Evolutionary conservation across 2,329 filamentous ascomycete species (phyloP).

Genomic region (Shiraia sp.): DNA sequence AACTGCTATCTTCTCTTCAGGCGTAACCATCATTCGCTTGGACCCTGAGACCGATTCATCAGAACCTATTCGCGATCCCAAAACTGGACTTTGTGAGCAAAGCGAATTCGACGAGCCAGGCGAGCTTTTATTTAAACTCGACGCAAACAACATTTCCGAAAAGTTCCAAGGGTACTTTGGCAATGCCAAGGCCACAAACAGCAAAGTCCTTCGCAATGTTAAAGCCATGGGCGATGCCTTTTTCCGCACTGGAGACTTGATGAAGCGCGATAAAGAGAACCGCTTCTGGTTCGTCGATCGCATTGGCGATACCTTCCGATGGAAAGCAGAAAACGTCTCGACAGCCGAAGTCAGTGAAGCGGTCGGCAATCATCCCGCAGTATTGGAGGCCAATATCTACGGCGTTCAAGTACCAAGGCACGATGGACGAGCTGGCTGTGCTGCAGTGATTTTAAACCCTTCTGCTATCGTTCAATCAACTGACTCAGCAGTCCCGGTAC

Average conservation of each 20-base stretch:
- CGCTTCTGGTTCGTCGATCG: slow-evolving; percentile 46
- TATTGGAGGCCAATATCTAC: slow-evolving; percentile 52
- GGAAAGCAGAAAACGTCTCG: slow-evolving; percentile 52
- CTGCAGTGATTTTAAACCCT: slow-evolving; percentile 43
- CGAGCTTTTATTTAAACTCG: slow-evolving; percentile 63
- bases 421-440: slow-evolving; percentile 52
- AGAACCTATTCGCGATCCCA: slow-evolving; percentile 65
- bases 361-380: slow-evolving; percentile 42
- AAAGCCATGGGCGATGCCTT: slow-evolving; percentile 42
- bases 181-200: slow-evolving; percentile 37
- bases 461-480: slow-evolving; percentile 6
- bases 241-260: slow-evolving; percentile 43
- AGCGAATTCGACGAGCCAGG: slow-evolving; percentile 67
- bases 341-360: slow-evolving; percentile 51
- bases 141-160: slow-evolving; percentile 49
- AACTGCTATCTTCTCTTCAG: slow-evolving; percentile 55
- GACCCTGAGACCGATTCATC: slow-evolving; percentile 64
- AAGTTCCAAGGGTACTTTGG: slow-evolving; percentile 67
- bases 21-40: slow-evolving; percentile 66
- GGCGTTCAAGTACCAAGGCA: slow-evolving; percentile 49
- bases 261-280: slow-evolving; percentile 36
- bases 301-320: slow-evolving; percentile 46
- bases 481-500: slow-evolving; percentile 10
- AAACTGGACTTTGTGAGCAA: slow-evolving; percentile 68
- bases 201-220: slow-evolving; percentile 41